Conservation (phyloP, 306 rosid genomes). For the Pachyrhizus erosus region DNA sequence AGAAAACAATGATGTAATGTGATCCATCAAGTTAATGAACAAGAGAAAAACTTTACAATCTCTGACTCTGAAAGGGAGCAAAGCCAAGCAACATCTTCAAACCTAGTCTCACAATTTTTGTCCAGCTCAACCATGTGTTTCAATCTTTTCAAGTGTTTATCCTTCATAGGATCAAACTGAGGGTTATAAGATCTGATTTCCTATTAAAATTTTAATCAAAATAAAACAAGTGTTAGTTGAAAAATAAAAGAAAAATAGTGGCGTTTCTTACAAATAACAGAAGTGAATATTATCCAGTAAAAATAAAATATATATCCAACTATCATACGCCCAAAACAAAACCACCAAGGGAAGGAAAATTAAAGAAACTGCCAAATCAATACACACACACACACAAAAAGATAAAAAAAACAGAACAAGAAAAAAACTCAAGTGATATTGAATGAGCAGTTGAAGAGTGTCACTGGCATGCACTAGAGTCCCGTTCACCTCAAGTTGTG, state of each 20-base stretch:
- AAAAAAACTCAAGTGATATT: neutral
- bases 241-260: neutral
- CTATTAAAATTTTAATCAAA: neutral
- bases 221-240: neutral
- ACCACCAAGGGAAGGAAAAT: no score
- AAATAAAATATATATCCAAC: neutral
- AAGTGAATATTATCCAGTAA: neutral
- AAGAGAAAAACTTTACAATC: constrained; percentile 61
- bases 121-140: neutral
- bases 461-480: neutral
- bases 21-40: neutral
- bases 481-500: no score
- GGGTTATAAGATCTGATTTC: neutral
- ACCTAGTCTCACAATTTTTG: constrained; percentile 28
- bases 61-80: constrained; percentile 78
- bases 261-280: neutral
- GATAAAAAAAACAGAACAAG: no score
- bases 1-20: neutral
- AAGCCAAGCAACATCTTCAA: constrained; percentile 76
- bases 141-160: neutral
- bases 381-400: no score
- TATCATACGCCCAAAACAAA: neutral
- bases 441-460: no score
- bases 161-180: constrained; percentile 9
- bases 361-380: no score